Percentiles rank a stretch among this genome's conserved stretches.
Conservation (phyloP, 2,329 filamentous ascomycete species). For the Aspergillus ochraceoroseus region DNA sequence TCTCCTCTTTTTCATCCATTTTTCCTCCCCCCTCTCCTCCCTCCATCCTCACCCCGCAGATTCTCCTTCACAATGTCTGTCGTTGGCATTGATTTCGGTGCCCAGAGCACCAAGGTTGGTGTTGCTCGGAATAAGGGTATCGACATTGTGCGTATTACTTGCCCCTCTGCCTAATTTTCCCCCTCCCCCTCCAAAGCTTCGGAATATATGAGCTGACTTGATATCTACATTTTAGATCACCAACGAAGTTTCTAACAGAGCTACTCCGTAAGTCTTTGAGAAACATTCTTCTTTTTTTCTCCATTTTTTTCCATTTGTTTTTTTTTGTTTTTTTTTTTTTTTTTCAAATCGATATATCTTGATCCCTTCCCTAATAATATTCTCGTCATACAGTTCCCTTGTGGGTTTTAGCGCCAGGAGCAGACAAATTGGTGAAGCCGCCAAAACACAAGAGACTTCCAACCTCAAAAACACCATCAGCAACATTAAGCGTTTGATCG, state of each 20-base stretch:
- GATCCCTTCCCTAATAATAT: no score
- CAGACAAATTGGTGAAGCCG: slow-evolving; percentile 88
- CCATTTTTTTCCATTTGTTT: slow-evolving; percentile 4
- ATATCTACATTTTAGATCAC: slow-evolving; percentile 61
- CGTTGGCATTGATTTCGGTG: slow-evolving; percentile 88
- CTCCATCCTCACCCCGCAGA: slow-evolving; percentile 19
- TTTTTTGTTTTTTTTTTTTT: slow-evolving; percentile 5
- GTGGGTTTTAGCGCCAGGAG: slow-evolving; percentile 93
- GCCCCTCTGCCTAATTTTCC: slow-evolving; percentile 20
- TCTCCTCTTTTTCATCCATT: slow-evolving; percentile 23
- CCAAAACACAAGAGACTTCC: slow-evolving; percentile 98
- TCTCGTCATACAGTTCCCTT: no score
- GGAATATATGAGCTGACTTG: slow-evolving; percentile 16
- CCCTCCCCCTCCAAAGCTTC: slow-evolving; percentile 9
- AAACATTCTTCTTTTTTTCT: slow-evolving; percentile 12
- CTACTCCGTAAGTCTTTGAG: slow-evolving; percentile 97
- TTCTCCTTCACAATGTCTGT: slow-evolving; percentile 51
- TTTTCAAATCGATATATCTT: slow-evolving; percentile 18
- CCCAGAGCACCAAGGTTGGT: slow-evolving; percentile 93
- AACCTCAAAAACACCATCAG: slow-evolving; percentile 99
- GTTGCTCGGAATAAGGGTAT: slow-evolving; percentile 98
- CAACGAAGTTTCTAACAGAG: slow-evolving; percentile 98
- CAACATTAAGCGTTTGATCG: slow-evolving; percentile 86
- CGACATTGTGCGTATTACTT: slow-evolving; percentile 75
- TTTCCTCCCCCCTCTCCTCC: slow-evolving; percentile 15